These are phyloP conservation scores for Phaeolepiota aurea DNA, from an alignment of 768 basidiomycete species.

Conservation along the genomic window DNA sequence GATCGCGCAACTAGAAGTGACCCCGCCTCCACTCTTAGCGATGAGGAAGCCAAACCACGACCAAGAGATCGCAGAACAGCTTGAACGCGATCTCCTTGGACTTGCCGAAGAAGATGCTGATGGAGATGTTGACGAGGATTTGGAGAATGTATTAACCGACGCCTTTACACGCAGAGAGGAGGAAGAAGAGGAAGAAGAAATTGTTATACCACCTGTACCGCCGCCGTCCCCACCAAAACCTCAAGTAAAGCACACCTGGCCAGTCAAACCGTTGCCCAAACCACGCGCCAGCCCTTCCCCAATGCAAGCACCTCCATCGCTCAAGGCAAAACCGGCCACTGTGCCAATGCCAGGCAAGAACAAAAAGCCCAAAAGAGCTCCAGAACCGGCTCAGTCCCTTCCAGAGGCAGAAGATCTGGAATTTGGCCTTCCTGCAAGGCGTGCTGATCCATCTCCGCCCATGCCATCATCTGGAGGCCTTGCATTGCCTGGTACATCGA, in stretches of 20 bases:
- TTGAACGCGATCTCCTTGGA: slow-evolving; percentile 17
- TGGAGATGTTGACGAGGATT: slow-evolving; percentile 34
- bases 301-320: slow-evolving; percentile 19
- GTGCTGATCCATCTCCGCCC: slow-evolving; percentile 28
- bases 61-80: slow-evolving; percentile 14
- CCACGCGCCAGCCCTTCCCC: slow-evolving; percentile 14
- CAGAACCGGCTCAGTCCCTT: slow-evolving; percentile 17
- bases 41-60: slow-evolving; percentile 4
- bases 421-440: slow-evolving; percentile 36
- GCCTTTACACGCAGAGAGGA: slow-evolving; percentile 18
- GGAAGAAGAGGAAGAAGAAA: slow-evolving; percentile 19
- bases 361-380: slow-evolving; percentile 13
- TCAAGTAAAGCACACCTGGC: slow-evolving; percentile 12
- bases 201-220: slow-evolving; percentile 20
- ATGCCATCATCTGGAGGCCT: slow-evolving; percentile 23
- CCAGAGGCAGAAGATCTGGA: slow-evolving; percentile 40
- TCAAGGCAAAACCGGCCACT: slow-evolving; percentile 9
- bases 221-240: slow-evolving; percentile 14
- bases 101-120: slow-evolving; percentile 19
- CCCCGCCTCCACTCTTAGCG: slow-evolving; percentile 10
- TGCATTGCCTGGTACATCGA: slow-evolving; percentile 27
- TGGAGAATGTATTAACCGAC: slow-evolving; percentile 29
- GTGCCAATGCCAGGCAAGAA: slow-evolving; percentile 6
- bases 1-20: slow-evolving; percentile 11
- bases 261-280: slow-evolving; percentile 19